Evolutionary conservation across 75 land plant genomes (phyloP), one percentile per base, ranked within the genome.

Genomic region (Pinus taeda): DNA sequence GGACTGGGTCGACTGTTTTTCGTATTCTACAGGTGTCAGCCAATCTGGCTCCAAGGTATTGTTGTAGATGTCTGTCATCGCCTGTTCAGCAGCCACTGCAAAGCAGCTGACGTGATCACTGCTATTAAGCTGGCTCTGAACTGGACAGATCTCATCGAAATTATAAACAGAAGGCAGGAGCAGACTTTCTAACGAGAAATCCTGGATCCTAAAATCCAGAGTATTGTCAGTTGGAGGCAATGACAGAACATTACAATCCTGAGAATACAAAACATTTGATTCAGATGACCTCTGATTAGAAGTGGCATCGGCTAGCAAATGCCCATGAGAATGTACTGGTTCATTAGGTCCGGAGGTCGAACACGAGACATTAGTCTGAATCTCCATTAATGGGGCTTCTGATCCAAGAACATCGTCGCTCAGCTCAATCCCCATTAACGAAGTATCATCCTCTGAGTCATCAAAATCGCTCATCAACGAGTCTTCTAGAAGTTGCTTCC

Each of bases 141-240:
- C 8, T 24, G 69, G 69, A 36, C 69, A 33, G 6, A 65, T 33
- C 33, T 65, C 69, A 36, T 65, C 42, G 18, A 65, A 15, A 33
- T 37, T 37, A 33, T 65, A 33, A 17, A 20, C 30, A 36, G 6
- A 36, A 30, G 69, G 53, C n/a, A 42, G 72, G 21, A 69, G 72
- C 21, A 69, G 72, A 69, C 13, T 42, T 22, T 69, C 72, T 42
- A 69, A n/a, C 3, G 55, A 69, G 53, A 69, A 69, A 69, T 69
- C 72, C 7, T 69, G 39, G 1, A 20, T 20, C 3, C 72, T 45
- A 42, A 69, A 69, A 39, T 42, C 72, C 42, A n/a, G n/a, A 4
- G 42, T 36, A 59, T 59, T 18, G 6, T n/a, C 18, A 18, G 18
- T n/a, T 12, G 60, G 21, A 18, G 60, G 60, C 60, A 59, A 59